Base-by-base conservation (phyloP, 1,139 yeast genomes). In the Pichia sp. region DNA sequence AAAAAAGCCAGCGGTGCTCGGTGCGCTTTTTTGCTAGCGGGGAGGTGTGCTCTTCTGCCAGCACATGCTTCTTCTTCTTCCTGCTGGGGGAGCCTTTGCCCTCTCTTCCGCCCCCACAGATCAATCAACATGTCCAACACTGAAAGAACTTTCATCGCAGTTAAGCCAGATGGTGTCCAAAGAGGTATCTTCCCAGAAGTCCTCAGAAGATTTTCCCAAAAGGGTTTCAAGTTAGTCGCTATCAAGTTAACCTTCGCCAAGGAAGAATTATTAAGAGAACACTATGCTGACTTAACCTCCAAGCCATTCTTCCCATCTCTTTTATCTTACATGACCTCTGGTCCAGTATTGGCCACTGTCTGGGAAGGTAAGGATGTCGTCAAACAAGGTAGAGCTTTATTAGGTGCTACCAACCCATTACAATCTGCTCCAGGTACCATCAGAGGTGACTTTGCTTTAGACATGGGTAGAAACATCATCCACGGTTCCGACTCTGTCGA, bases 311-410 rank as follows among this genome's bases (percentile, higher is more conserved):
- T 91, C 94, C 96, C 98, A 70, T 81, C 89, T 58, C 81, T 93
- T 75, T 80, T 89, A 69, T 79, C 90, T 63, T 91, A 91, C 90
- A 93, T 94, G 99, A 79, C 81, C 71, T 89, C 97, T 58, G 99
- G 99, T 65, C 99, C 99, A 70, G 88, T 94, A 63, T 82, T 93
- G 67, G 99, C 99, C 65, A 94, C 96, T 70, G 98, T 91, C 65
- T 94, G 99, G 99, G 98, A 94, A 77, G 99, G 99, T 76, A 93
- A 91, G 81, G 97, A 93, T 69, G 99, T 84, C 71, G 99, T 94
- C 73, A 90, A 90, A 80, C 96, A 88, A 74, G 99, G 99, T 72
- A 88, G 99, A 79, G 85, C 80, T 67, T 84, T 94, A 70, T 83
- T 94, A 67, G 99, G 99, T 76, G 98, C 99, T 63, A 94, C 99